A percentile compares a stretch with the other conserved stretches of the same genome.
These are phyloP conservation scores for Protomyces gravidus DNA, from an alignment of 1,139 yeast species.

Conservation along the genomic window DNA sequence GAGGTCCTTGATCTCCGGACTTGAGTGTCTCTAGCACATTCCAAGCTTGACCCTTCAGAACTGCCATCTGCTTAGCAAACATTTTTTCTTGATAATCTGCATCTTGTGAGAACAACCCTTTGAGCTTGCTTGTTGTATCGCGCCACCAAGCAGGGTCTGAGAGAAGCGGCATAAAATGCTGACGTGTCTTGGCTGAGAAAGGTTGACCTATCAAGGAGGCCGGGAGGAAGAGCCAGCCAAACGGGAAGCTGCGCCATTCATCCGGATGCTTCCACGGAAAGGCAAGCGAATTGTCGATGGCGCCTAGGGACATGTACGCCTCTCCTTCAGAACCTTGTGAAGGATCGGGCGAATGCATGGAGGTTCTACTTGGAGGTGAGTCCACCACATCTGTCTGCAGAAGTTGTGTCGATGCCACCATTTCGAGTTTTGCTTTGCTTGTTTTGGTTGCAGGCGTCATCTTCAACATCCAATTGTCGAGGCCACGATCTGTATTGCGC, in stretches of 20 bases:
- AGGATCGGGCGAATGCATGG: conserved; percentile 23
- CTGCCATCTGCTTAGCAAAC: conserved; percentile 67
- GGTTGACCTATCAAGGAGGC: conserved; percentile 63
- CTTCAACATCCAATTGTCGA: conserved; percentile 75
- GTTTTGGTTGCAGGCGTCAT: conserved; percentile 39
- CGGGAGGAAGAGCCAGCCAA: conserved; percentile 73
- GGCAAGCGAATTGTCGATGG: conserved; percentile 71
- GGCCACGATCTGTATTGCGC: conserved; percentile 70
- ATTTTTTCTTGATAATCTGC: conserved; percentile 60
- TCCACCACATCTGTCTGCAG: conserved; percentile 2
- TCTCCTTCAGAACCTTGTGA: neutral
- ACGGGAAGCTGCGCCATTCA: conserved; percentile 77
- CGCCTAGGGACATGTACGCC: conserved; percentile 58
- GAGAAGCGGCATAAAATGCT: conserved; percentile 56
- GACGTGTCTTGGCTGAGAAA: conserved; percentile 54
- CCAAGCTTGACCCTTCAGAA: conserved; percentile 73
- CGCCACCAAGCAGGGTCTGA: conserved; percentile 73
- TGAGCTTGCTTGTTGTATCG: conserved; percentile 49
- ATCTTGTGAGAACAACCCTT: conserved; percentile 53
- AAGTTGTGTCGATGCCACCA: conserved; percentile 13
- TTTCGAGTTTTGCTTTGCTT: conserved; percentile 15
- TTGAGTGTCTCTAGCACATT: conserved; percentile 66
- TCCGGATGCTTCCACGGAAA: conserved; percentile 84
- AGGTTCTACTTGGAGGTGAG: conserved; percentile 5
- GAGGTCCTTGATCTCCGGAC: conserved; percentile 58